Evolutionary conservation across 163 green algal species (phyloP).

Genomic region (Scenedesmus sp.): DNA sequence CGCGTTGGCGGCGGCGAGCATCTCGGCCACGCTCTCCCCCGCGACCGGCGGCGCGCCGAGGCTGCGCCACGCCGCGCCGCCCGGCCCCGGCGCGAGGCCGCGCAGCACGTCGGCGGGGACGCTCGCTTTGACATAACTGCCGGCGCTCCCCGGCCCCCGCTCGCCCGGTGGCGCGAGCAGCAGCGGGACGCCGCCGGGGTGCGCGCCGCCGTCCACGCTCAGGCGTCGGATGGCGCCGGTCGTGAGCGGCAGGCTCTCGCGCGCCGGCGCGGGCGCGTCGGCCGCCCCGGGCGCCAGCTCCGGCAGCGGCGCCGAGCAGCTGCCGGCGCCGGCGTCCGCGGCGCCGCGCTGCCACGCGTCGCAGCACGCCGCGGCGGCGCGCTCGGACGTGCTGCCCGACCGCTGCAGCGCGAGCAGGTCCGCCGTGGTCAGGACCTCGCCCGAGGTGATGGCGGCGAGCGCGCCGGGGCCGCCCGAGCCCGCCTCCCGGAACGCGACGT

Average conservation of each 20-base stretch:
- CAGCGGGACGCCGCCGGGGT: not conserved
- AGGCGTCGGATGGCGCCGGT: not conserved
- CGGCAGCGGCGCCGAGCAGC: not conserved
- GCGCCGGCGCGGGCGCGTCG: not conserved
- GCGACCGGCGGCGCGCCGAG: not conserved
- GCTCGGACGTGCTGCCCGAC: no score
- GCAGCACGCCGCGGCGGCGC: no score
- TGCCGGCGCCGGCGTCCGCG: not conserved
- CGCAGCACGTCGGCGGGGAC: not conserved
- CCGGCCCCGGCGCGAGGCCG: not conserved
- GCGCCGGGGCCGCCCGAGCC: no score
- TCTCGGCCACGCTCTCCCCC: not conserved
- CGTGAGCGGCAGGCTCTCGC: not conserved
- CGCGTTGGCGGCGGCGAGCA: slow-evolving; percentile 19
- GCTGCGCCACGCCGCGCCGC: not conserved
- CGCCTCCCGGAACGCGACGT: no score
- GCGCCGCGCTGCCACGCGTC: not conserved
- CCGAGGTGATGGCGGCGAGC: no score
- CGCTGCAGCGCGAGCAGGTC: no score
- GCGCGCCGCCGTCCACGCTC: not conserved
- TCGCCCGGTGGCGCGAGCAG: not conserved
- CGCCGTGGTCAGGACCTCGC: no score
- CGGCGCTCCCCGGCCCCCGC: not conserved
- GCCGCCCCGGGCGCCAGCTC: not conserved
- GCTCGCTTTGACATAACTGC: not conserved